Conservation (phyloP, 345 rosid genomes). For the Gossypium ekmanianum region DNA sequence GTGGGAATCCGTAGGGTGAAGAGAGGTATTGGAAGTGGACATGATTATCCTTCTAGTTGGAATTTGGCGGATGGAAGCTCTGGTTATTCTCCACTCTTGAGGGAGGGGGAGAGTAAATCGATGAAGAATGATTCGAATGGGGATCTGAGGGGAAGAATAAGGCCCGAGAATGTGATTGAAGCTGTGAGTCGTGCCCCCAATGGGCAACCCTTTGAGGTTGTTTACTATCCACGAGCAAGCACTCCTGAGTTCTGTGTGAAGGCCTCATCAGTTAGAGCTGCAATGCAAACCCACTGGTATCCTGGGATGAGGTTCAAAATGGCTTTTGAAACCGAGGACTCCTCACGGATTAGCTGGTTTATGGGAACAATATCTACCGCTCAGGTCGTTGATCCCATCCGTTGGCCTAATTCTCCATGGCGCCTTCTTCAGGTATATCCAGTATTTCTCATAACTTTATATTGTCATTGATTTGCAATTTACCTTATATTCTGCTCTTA, state of each 20-base stretch:
- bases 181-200: conserved; percentile 64
- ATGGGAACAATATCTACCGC: conserved; percentile 87
- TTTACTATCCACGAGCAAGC: conserved; percentile 84
- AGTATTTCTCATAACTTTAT: background rate
- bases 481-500: background rate
- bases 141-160: conserved; percentile 51
- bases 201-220: conserved; percentile 70
- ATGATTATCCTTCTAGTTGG: conserved; percentile 68
- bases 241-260: conserved; percentile 82
- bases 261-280: conserved; percentile 53
- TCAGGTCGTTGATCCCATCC: conserved; percentile 67
- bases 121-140: conserved; percentile 35
- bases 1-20: conserved; percentile 89
- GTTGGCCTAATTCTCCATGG: conserved; percentile 96
- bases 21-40: conserved; percentile 68
- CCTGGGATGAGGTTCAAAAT: conserved; percentile 92
- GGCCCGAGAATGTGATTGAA: conserved; percentile 59
- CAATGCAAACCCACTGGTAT: conserved; percentile 84
- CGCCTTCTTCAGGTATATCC: conserved; percentile 74
- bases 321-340: conserved; percentile 95
- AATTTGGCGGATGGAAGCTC: conserved; percentile 51
- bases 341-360: conserved; percentile 93
- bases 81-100: conserved; percentile 42
- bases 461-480: background rate
- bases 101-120: conserved; percentile 53